Percentiles rank a stretch among this genome's conserved stretches.
Evolutionary conservation across 257 asterid genomes (phyloP).

Genomic region (Henckelia pumila): DNA sequence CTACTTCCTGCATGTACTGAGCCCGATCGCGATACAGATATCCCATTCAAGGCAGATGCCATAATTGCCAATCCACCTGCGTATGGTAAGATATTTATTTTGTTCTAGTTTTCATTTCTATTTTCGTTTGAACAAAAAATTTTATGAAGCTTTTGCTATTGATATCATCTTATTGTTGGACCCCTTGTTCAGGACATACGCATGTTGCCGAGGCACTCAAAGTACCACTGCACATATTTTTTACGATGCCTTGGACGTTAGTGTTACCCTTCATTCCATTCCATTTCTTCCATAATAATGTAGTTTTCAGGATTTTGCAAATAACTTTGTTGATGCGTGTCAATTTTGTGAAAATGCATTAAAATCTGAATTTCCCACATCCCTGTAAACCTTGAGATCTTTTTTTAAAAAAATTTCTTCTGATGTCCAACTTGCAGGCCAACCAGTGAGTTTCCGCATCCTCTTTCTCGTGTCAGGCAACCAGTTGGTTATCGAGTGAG

Average conservation of each 20-base stretch:
- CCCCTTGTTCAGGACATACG: constrained; percentile 59
- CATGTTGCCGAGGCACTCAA: constrained; percentile 89
- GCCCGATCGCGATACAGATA: constrained; percentile 59
- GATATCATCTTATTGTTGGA: constrained; percentile 10
- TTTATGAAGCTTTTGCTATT: background rate
- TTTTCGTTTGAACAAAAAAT: background rate
- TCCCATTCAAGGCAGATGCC: constrained; percentile 68
- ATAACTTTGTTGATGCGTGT: background rate
- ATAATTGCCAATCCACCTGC: constrained; percentile 96
- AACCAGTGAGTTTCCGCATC: constrained; percentile 90
- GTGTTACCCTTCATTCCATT: constrained; percentile 22
- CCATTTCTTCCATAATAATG: background rate
- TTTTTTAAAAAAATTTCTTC: no score
- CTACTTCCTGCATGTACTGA: constrained; percentile 68
- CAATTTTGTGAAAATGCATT: background rate
- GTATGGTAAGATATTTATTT: constrained; percentile 53
- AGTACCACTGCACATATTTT: constrained; percentile 80
- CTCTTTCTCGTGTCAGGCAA: constrained; percentile 90
- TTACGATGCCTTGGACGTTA: constrained; percentile 99
- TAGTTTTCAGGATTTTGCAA: background rate
- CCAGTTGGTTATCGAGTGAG: constrained; percentile 77
- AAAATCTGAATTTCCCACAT: background rate
- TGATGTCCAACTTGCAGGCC: constrained; percentile 44
- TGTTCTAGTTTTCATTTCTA: background rate
- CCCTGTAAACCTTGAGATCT: background rate